Conservation (phyloP, 805 yeast genomes). For the Yamadazyma laniorum region DNA sequence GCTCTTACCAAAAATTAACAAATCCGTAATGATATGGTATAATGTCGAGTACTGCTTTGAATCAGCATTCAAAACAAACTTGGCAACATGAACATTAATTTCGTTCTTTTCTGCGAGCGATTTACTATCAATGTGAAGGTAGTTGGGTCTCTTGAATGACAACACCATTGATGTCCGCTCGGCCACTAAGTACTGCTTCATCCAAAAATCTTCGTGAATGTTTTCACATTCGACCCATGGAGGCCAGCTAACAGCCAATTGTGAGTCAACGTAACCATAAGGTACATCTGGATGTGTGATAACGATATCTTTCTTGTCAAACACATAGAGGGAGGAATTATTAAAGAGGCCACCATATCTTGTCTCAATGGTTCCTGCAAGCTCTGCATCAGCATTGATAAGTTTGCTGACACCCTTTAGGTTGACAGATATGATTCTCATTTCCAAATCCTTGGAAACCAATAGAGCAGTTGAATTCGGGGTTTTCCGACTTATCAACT, state of each 20-base stretch:
- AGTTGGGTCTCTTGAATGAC: conserved; percentile 51
- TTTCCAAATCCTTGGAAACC: conserved; percentile 58
- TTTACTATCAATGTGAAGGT: conserved; percentile 37
- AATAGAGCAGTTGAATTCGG: conserved; percentile 49
- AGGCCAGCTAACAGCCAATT: conserved; percentile 69
- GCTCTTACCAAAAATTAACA: conserved; percentile 29
- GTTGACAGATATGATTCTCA: conserved; percentile 47
- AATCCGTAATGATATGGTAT: conserved; percentile 34
- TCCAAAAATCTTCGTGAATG: conserved; percentile 48
- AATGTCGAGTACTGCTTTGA: conserved; percentile 38
- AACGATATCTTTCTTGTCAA: conserved; percentile 35
- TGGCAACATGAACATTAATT: conserved; percentile 32
- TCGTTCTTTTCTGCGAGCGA: conserved; percentile 24
- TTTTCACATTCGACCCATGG: conserved; percentile 82
- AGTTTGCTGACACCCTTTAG: conserved; percentile 41
- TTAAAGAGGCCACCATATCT: conserved; percentile 55
- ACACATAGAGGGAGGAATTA: conserved; percentile 55
- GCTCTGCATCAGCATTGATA: conserved; percentile 30
- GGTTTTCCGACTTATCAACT: conserved; percentile 49
- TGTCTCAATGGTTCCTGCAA: conserved; percentile 48
- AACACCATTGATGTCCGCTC: conserved; percentile 42
- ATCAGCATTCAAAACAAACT: conserved; percentile 38
- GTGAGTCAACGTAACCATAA: conserved; percentile 51
- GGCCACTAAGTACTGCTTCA: conserved; percentile 28
- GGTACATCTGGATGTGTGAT: conserved; percentile 37